A percentile compares a stretch with the other conserved stretches of the same genome.
phyloP scores from a whole-genome alignment of 192 early-diverging fungal genomes.

The Backusella tuberculispora region DNA sequence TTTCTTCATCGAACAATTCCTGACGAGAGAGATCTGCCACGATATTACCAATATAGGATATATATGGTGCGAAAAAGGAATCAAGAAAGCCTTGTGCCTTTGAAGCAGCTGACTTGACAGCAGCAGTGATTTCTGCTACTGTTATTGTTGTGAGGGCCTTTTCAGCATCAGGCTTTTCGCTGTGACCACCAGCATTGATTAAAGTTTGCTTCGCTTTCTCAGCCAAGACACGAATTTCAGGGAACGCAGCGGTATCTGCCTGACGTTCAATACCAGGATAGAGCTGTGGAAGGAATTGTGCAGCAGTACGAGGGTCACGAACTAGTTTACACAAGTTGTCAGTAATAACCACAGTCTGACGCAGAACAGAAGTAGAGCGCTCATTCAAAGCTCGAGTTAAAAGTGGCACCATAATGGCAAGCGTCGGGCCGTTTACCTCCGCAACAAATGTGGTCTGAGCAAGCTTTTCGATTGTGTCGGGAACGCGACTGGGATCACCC shows the following conservation, averaged over 20 bases:
- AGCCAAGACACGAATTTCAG: constrained; percentile 74
- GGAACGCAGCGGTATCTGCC: constrained; percentile 70
- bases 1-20: constrained; percentile 58
- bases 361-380: constrained; percentile 65
- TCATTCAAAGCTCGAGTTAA: constrained; percentile 69
- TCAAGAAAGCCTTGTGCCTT: constrained; percentile 57
- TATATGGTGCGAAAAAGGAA: constrained; percentile 51
- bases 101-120: constrained; percentile 48
- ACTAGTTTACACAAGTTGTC: constrained; percentile 88
- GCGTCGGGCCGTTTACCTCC: constrained; percentile 73
- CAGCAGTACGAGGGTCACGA: constrained; percentile 76
- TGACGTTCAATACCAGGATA: constrained; percentile 76
- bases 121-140: constrained; percentile 42
- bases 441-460: constrained; percentile 77
- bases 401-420: constrained; percentile 80
- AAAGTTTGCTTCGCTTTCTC: constrained; percentile 65
- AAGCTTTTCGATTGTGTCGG: constrained; percentile 67
- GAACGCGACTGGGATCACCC: constrained; percentile 77
- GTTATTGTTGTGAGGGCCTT: constrained; percentile 25
- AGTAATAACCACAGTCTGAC: constrained; percentile 77
- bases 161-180: constrained; percentile 36
- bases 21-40: constrained; percentile 59
- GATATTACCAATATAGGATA: constrained; percentile 58
- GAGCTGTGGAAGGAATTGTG: constrained; percentile 76
- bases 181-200: constrained; percentile 64